Evolutionary conservation across 768 basidiomycete species (phyloP), one percentile per base, ranked within the genome.

Genomic region (Suillus tomentosus): DNA sequence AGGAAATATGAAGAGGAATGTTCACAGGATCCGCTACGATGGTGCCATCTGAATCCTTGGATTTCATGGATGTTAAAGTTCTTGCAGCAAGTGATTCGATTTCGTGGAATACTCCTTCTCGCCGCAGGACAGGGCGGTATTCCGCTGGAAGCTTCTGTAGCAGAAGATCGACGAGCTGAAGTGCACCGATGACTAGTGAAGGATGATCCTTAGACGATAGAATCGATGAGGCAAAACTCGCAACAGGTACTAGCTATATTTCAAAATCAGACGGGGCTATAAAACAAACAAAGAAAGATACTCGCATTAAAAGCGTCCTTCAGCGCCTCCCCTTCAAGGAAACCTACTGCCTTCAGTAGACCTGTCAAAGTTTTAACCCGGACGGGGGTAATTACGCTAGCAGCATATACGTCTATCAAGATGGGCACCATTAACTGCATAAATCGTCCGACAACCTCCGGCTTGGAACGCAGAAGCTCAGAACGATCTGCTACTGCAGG

Each of bases 331-430:
- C 85, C 84, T 62, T 94, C 90, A 54, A 94, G 80, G 76, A 95
- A 99, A 66, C 93, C 91, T 63, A 96, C 87, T 3, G 96, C 95
- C 74, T 98, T 97, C 67, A 97, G 77, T 58, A 99, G 71, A 1
- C 91, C 94, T 0, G 89, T 91, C 66, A 99, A 80, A 0, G 95
- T 94, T 79, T 96, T 96, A 50, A 91, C 86, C 64, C 97, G 85
- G 13, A 99, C 88, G 3, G 92, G 87, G 0, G 89, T 86, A 57
- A 90, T 88, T 34, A 99, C 96, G 74, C 94, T 97, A 37, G 97
- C 96, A n/a, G 96, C 92, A 76, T 98, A 99, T n/a, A 99, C 96
- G 70, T 99, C 97, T 64, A 99, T 89, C 62, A 99, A 84, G 62
- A 97, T 94, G 1, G 97, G 97, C 0, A 98, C 89, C 70, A 95